Percentiles rank a stretch among this genome's conserved stretches.
phyloP scores from a whole-genome alignment of 176 grass and related monocot genomes.

The Microstegium vimineum region DNA sequence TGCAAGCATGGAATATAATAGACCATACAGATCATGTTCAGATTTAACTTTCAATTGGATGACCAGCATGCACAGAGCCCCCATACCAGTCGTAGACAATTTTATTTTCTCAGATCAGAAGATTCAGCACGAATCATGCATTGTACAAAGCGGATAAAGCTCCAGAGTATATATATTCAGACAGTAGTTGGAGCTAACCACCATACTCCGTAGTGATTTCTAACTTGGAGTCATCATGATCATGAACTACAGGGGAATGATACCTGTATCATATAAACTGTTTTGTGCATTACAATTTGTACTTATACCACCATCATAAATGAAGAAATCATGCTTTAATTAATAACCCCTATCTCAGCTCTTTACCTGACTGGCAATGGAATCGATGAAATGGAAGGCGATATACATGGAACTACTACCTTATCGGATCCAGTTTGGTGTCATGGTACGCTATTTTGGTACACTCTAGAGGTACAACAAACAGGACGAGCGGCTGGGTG shows the following conservation, averaged over 20 bases:
- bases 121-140: constrained; percentile 1
- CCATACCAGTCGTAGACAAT: neutral
- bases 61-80: neutral
- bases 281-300: constrained; percentile 33
- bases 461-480: constrained; percentile 25
- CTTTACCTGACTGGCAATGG: constrained; percentile 2
- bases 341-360: constrained; percentile 14
- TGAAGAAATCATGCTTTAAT: constrained; percentile 22
- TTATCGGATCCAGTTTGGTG: constrained; percentile 13
- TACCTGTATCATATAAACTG: constrained; percentile 15
- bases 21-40: constrained; percentile 1
- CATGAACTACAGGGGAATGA: constrained; percentile 2
- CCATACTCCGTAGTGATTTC: neutral
- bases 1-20: neutral
- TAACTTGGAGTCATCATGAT: neutral
- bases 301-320: constrained; percentile 37
- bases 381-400: constrained; percentile 13
- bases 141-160: neutral
- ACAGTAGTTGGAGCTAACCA: neutral
- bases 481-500: neutral
- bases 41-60: neutral
- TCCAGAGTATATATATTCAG: neutral
- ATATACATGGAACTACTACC: constrained; percentile 27
- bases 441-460: constrained; percentile 18
- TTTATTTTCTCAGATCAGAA: neutral